Base-by-base conservation (phyloP, 306 rosid genomes). In the Amphicarpaea edgeworthii region DNA sequence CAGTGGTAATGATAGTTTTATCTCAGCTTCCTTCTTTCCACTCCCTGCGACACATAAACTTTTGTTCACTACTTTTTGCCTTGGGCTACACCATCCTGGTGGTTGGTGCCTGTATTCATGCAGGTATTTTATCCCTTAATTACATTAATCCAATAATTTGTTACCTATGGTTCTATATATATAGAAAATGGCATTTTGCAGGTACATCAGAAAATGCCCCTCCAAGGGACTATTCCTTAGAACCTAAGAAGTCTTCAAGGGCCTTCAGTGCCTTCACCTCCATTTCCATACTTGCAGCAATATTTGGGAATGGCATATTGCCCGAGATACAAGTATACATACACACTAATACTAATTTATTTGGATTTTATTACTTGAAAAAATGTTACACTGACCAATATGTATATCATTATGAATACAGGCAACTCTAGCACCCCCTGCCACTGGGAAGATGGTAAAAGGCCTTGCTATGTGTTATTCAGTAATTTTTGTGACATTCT, bases 271-370 rank as follows among this genome's bases (percentile, higher is more conserved):
- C 97, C 85, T 95, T 95, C 91, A 85, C 93, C 32, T 85, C 98
- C 65, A 89, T 95, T 71, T 92, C 98, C 32, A 95, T 95, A 68
- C 19, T 95, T 21, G 98, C 98, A 70, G 86, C 98, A 67, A 90
- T 95, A 67, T 95, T 86, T 71, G 98, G 98, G 71, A 95, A 89
- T 50, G 98, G 98, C 55, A 95, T 95, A 67, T 88, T 95, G 8
- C 98, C 98, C 5, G 98, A 95, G 82, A 95, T 95, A 78, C 98
- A 94, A 80, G 98, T n/a, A n/a, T n/a, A n/a, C n/a, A n/a, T 91
- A 90, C 70, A 6, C 42, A 61, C 65, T 19, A 26, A 16, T 61
- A 53, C 59, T 59, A 16, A 12, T 21, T 37, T 55, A 41, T 76
- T 65, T 53, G 8, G 3, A 24, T 51, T 1, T 24, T 24, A 24